Evolutionary conservation across 2,329 filamentous ascomycete genomes (phyloP).

Genomic region (Colletotrichum sp.): DNA sequence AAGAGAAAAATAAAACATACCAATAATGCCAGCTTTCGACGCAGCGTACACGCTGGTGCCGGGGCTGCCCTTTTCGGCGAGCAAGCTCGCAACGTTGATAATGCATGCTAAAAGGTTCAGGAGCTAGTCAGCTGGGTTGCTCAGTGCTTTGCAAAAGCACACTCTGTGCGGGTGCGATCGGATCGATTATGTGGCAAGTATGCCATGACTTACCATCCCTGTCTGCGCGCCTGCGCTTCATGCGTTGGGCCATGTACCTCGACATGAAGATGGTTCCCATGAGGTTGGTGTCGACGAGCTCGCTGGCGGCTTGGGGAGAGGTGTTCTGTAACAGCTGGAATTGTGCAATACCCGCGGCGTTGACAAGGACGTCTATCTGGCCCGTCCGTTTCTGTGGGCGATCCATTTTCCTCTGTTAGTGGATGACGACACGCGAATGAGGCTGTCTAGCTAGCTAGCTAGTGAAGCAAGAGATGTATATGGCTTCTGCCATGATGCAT

Average conservation of each 20-base stretch:
- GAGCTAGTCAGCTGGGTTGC: constrained; percentile 2
- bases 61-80: constrained; percentile 70
- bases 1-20: constrained; percentile 42
- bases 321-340: constrained; percentile 66
- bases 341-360: constrained; percentile 78
- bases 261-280: constrained; percentile 68
- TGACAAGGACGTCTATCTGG: constrained; percentile 68
- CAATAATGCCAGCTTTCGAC: constrained; percentile 80
- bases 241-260: constrained; percentile 51
- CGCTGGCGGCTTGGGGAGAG: constrained; percentile 51
- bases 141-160: background rate
- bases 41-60: constrained; percentile 79
- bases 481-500: background rate
- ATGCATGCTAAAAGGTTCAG: constrained; percentile 60
- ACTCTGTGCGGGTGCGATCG: constrained; percentile 1
- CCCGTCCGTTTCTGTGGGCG: constrained; percentile 14
- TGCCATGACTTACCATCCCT: constrained; percentile 26
- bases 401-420: background rate
- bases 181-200: background rate
- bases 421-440: background rate
- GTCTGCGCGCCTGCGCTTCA: constrained; percentile 40
- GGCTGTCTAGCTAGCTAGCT: background rate
- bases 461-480: background rate
- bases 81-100: constrained; percentile 80
- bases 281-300: constrained; percentile 74